A percentile compares a stretch with the other conserved stretches of the same genome.
These are phyloP conservation scores for Yamadazyma triangularis DNA, from an alignment of 1,139 yeast species.

Conservation along the genomic window DNA sequence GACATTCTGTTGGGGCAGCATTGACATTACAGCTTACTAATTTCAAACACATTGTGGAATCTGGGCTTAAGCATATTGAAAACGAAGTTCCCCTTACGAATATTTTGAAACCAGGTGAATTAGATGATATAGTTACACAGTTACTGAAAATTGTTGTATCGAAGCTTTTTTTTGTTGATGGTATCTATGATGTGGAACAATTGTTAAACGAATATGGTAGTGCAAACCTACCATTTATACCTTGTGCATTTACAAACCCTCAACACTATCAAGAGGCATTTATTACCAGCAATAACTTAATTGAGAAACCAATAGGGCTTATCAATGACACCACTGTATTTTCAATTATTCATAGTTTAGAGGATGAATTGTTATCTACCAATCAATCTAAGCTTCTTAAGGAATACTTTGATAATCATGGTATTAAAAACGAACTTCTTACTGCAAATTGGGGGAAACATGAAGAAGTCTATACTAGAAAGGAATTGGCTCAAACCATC, in stretches of 20 bases:
- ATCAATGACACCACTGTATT: slow-evolving; percentile 4
- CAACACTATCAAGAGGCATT: slow-evolving; percentile 20
- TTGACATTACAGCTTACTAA: slow-evolving; percentile 54
- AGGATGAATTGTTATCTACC: slow-evolving; percentile 32
- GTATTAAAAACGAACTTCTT: slow-evolving; percentile 5
- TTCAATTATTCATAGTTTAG: slow-evolving; percentile 23
- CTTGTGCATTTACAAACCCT: slow-evolving; percentile 25
- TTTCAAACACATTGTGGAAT: slow-evolving; percentile 14
- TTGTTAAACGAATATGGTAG: slow-evolving; percentile 33
- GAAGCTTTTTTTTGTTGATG: slow-evolving; percentile 26
- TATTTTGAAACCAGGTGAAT: slow-evolving; percentile 3
- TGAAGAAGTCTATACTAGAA: slow-evolving; percentile 28
- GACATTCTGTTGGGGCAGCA: slow-evolving; percentile 86
- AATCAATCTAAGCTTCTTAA: slow-evolving; percentile 19
- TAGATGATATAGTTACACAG: slow-evolving; percentile 7
- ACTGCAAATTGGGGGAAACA: slow-evolving; percentile 29
- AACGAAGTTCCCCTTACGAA: background rate
- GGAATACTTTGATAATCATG: slow-evolving; percentile 11
- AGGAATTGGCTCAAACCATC: slow-evolving; percentile 16
- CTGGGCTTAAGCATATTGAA: slow-evolving; percentile 9
- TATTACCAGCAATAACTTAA: slow-evolving; percentile 16
- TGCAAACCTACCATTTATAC: slow-evolving; percentile 25
- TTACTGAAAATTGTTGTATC: background rate
- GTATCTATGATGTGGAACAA: slow-evolving; percentile 31
- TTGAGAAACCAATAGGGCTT: slow-evolving; percentile 5